Percentiles rank a stretch among this genome's conserved stretches.
phyloP scores from a whole-genome alignment of 805 yeast species.

The Candida germanica region DNA sequence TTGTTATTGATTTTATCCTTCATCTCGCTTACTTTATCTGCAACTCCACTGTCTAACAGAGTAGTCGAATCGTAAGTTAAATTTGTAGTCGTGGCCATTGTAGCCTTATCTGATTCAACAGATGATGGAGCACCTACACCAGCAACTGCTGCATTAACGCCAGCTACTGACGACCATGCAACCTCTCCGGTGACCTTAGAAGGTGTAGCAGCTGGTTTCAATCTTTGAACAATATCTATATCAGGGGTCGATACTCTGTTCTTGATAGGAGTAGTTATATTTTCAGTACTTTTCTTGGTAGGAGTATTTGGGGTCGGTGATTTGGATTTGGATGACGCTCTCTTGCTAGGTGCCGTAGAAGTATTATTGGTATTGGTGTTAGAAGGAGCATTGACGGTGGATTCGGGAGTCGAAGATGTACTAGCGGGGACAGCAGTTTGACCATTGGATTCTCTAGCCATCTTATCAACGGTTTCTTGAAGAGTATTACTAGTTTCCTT shows the following conservation, averaged over 20 bases:
- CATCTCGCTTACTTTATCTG: neutral
- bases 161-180: conserved; percentile 58
- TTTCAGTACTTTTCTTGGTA: conserved; percentile 4
- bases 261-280: conserved; percentile 10
- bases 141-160: conserved; percentile 22
- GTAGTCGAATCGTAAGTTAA: conserved; percentile 2
- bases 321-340: conserved; percentile 1
- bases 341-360: conserved; percentile 2
- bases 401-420: neutral
- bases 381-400: neutral
- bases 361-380: neutral
- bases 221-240: conserved; percentile 36
- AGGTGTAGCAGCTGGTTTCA: conserved; percentile 57
- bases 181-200: conserved; percentile 51
- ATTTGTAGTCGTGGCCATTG: neutral
- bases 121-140: conserved; percentile 8
- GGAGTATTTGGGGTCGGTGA: conserved; percentile 8
- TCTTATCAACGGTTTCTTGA: conserved; percentile 3
- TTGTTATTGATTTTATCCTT: no score
- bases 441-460: conserved; percentile 1
- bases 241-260: conserved; percentile 22
- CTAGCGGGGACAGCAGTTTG: neutral
- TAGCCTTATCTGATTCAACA: conserved; percentile 6
- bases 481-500: conserved; percentile 4
- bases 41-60: conserved; percentile 3